Evolutionary conservation across 176 grass and related monocot species (phyloP).

Genomic region (Bothriochloa decipiens): DNA sequence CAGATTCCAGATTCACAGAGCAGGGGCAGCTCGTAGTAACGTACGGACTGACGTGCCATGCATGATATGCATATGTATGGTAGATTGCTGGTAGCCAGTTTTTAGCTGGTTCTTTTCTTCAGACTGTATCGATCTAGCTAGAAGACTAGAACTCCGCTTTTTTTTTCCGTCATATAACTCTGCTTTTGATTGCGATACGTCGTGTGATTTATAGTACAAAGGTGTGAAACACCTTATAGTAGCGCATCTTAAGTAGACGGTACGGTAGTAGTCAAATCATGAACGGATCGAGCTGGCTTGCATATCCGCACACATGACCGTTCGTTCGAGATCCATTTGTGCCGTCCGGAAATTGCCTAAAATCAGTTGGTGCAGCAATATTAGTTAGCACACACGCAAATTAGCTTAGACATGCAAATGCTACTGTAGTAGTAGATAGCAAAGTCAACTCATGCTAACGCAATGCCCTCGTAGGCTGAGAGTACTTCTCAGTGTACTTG

Average conservation of each 20-base stretch:
- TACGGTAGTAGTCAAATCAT: background rate
- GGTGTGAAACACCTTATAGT: background rate
- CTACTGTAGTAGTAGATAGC: no score
- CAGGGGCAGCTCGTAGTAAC: no score
- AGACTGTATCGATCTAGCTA: background rate
- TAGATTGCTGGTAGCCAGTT: background rate
- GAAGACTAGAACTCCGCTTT: background rate
- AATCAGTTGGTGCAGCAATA: slow-evolving; percentile 39
- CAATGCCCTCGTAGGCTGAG: background rate
- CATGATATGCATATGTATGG: background rate
- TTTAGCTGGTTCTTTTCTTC: background rate
- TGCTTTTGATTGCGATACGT: background rate
- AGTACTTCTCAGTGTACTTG: background rate
- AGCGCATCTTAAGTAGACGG: background rate
- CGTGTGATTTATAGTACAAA: background rate
- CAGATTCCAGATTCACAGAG: no score
- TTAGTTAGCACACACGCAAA: background rate
- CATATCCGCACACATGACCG: background rate
- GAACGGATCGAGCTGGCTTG: background rate
- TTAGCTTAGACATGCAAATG: no score
- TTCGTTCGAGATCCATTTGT: slow-evolving; percentile 16
- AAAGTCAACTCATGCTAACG: background rate
- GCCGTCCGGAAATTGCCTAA: slow-evolving; percentile 27
- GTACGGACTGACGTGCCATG: background rate
- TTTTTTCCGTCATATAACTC: no score